Evolutionary conservation across 2,329 filamentous ascomycete species (phyloP).

Genomic region (Neofusicoccum kwambonambiense): DNA sequence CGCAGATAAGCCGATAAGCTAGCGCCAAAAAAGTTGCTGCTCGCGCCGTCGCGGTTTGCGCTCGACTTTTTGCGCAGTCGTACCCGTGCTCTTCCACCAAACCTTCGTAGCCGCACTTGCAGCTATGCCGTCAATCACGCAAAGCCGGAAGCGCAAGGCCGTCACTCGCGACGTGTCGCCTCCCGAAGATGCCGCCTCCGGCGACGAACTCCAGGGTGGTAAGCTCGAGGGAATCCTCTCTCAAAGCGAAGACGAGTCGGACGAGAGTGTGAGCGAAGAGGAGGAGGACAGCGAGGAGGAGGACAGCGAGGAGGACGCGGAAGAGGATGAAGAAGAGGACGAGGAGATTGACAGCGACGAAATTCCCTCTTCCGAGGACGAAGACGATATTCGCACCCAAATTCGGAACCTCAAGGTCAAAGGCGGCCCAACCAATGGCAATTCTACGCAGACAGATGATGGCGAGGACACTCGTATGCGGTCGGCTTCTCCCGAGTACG

Average conservation of each 20-base stretch:
- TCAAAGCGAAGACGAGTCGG: slow-evolving; percentile 42
- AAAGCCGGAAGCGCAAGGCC: slow-evolving; percentile 46
- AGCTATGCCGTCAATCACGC: slow-evolving; percentile 10
- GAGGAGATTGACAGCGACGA: slow-evolving; percentile 42
- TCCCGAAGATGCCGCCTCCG: slow-evolving; percentile 24
- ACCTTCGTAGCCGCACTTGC: neutral
- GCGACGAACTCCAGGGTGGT: slow-evolving; percentile 35
- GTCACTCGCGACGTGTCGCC: slow-evolving; percentile 36
- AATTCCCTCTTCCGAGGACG: slow-evolving; percentile 40
- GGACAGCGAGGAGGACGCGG: slow-evolving; percentile 27
- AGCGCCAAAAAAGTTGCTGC: slow-evolving; percentile 16
- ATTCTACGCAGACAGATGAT: slow-evolving; percentile 20
- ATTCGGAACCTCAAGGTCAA: slow-evolving; percentile 43
- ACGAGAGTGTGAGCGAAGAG: slow-evolving; percentile 26
- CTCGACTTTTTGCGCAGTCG: neutral
- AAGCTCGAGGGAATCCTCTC: slow-evolving; percentile 44
- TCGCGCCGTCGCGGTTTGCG: neutral
- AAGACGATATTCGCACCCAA: slow-evolving; percentile 45
- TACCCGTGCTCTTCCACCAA: neutral
- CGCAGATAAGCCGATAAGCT: slow-evolving; percentile 12
- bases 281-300: slow-evolving; percentile 27
- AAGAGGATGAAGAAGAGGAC: slow-evolving; percentile 30
- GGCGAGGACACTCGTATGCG: slow-evolving; percentile 13
- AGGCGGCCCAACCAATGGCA: slow-evolving; percentile 22
- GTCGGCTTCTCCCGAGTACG: slow-evolving; percentile 20